phyloP scores from a whole-genome alignment of 176 grass and related monocot species.

The Phyllostachys edulis region DNA sequence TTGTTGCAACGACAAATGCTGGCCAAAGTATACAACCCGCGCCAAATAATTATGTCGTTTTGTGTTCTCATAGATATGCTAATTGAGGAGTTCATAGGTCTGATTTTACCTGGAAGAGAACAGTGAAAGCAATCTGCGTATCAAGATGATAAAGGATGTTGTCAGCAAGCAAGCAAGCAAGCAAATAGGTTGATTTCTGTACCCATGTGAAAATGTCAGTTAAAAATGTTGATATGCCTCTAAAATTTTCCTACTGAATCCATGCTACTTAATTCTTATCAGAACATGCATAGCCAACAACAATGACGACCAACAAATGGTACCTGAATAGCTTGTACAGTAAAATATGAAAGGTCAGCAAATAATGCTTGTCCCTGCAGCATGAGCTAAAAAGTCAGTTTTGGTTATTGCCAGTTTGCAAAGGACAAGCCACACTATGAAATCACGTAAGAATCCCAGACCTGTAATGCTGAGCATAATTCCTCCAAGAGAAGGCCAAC shows the following conservation, averaged over 20 bases:
- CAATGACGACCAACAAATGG: background rate
- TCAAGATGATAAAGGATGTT: background rate
- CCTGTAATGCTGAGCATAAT: constrained; percentile 95
- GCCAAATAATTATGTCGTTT: background rate
- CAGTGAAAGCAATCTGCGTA: constrained; percentile 71
- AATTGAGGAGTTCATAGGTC: background rate
- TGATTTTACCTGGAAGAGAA: constrained; percentile 67
- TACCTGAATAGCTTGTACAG: constrained; percentile 82
- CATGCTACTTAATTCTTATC: background rate
- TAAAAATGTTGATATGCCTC: background rate
- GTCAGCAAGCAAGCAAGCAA: constrained; percentile 13
- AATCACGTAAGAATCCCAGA: constrained; percentile 2
- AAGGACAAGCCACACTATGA: background rate
- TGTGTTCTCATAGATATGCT: background rate
- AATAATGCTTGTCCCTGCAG: constrained; percentile 82
- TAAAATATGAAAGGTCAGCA: constrained; percentile 83
- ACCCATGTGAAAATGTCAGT: background rate
- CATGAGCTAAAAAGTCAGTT: constrained; percentile 2
- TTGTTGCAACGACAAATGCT: constrained; percentile 60
- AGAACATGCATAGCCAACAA: background rate
- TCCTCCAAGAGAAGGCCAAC: constrained; percentile 86
- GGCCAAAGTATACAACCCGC: constrained; percentile 75
- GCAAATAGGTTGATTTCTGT: background rate
- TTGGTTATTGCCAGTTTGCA: background rate
- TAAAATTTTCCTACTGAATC: background rate